phyloP scores from a whole-genome alignment of 495 filamentous ascomycete species.

The Cercophora sp. region DNA sequence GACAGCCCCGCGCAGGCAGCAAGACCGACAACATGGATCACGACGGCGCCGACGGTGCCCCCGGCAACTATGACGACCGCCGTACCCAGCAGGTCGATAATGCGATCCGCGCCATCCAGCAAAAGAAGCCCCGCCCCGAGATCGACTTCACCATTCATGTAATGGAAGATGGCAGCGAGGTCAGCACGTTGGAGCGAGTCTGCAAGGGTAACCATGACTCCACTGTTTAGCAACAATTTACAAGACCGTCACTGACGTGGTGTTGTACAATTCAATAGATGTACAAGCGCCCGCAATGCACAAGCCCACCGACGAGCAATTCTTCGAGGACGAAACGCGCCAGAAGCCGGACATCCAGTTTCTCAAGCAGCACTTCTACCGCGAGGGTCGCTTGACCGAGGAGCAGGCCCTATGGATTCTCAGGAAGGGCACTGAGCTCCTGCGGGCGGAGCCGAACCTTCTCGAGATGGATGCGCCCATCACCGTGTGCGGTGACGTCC shows the following conservation, averaged over 20 bases:
- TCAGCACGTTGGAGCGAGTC: conserved; percentile 91
- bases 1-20: not conserved
- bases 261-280: conserved; percentile 52
- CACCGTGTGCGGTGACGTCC: conserved; percentile 98
- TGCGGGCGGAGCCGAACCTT: conserved; percentile 86
- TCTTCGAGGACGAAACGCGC: conserved; percentile 69
- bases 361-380: conserved; percentile 96
- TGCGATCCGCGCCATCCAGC: conserved; percentile 73
- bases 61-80: conserved; percentile 27
- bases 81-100: conserved; percentile 56
- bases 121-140: conserved; percentile 93
- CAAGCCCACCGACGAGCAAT: conserved; percentile 77
- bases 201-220: conserved; percentile 91
- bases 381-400: conserved; percentile 93
- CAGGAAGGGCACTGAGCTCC: conserved; percentile 72
- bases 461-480: conserved; percentile 99
- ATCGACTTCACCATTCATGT: conserved; percentile 97
- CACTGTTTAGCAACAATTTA: too few species aligned
- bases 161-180: conserved; percentile 94
- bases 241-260: conserved; percentile 9
- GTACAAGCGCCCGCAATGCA: conserved; percentile 95
- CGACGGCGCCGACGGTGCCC: conserved; percentile 26
- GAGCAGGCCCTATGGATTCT: conserved; percentile 97
- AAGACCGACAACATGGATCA: conserved; percentile 9
- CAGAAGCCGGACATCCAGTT: conserved; percentile 89